Base-by-base conservation (phyloP, 1,139 yeast genomes). In the Meyerozyma sp. region DNA sequence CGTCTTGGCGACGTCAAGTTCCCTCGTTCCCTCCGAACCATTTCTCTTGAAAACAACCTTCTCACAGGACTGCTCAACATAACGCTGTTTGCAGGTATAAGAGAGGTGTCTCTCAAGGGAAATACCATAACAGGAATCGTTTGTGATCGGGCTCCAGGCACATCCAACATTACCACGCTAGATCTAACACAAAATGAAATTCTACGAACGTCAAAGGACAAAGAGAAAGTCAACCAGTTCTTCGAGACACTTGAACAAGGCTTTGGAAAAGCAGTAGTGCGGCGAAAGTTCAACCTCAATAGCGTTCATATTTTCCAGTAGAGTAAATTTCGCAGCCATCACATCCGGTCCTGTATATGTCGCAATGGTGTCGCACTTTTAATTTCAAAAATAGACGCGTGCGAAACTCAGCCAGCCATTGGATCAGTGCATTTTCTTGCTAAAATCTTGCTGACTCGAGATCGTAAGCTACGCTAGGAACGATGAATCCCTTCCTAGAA, bases 251-350 rank as follows among this genome's bases (percentile, higher is more conserved):
- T 66, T 26, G 67, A 63, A 39, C 14, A 20, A 1, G 54, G 58
- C 7, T 47, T 66, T n/a, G 62, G 62, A 0, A 50, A 57, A 8
- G 42, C 43, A 30, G 61, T 59, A 3, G 42, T 40, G 3, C 48
- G 53, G 30, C 44, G 57, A 30, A 62, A 61, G 44, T 61, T 54
- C 42, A 62, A 62, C 45, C 55, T 64, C 8, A 64, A 63, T 47
- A 53, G 61, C 37, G 45, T 57, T 32, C 70, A 65, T 47, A 48
- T 35, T 21, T 60, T 63, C 44, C 35, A 41, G 23, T 44, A 44
- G 39, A 11, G 18, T n/a, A 4, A 27, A 25, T 32, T 13, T 32
- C 18, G 36, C 21, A 14, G 36, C 36, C 21, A 32, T 18, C 23
- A 6, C 23, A 10, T 14, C 36, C 36, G 4, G 4, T 32, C 36